Percentiles rank a stretch among this genome's conserved stretches.
Evolutionary conservation across 2,329 filamentous ascomycete genomes (phyloP).

Genomic region (Metarhizium robertsii): DNA sequence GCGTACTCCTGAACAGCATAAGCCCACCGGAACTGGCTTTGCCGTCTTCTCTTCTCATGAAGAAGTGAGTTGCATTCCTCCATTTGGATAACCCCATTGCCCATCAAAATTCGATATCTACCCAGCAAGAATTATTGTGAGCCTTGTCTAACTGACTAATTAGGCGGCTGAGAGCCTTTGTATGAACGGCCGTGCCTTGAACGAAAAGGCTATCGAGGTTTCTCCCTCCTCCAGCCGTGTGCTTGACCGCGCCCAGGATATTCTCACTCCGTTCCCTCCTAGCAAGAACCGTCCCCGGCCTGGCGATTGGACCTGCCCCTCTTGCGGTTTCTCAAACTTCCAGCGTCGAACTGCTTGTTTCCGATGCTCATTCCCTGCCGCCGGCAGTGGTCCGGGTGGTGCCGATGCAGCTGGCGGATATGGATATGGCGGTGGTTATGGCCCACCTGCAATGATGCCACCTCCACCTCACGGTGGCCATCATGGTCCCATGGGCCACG

Average conservation of each 20-base stretch:
- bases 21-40: slow-evolving; percentile 97
- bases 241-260: slow-evolving; percentile 88
- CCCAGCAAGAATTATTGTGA: not conserved
- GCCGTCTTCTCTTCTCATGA: slow-evolving; percentile 98
- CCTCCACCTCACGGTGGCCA: slow-evolving; percentile 67
- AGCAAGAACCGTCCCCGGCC: slow-evolving; percentile 97
- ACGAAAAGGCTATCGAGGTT: slow-evolving; percentile 98
- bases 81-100: not conserved
- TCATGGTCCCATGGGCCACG: slow-evolving; percentile 45
- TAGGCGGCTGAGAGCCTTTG: slow-evolving; percentile 95
- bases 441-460: slow-evolving; percentile 71
- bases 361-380: slow-evolving; percentile 97
- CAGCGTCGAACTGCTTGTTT: slow-evolving; percentile 97
- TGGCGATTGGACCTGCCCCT: slow-evolving; percentile 98
- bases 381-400: slow-evolving; percentile 62
- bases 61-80: slow-evolving; percentile 57
- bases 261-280: slow-evolving; percentile 92
- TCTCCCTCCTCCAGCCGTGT: slow-evolving; percentile 96
- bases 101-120: not conserved
- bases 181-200: slow-evolving; percentile 97
- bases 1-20: slow-evolving; percentile 95
- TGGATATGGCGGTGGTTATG: slow-evolving; percentile 54
- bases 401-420: slow-evolving; percentile 50
- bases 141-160: not conserved
- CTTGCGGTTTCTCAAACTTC: slow-evolving; percentile 98